phyloP scores from a whole-genome alignment of 768 basidiomycete species.

The Amylocystis lapponica region DNA sequence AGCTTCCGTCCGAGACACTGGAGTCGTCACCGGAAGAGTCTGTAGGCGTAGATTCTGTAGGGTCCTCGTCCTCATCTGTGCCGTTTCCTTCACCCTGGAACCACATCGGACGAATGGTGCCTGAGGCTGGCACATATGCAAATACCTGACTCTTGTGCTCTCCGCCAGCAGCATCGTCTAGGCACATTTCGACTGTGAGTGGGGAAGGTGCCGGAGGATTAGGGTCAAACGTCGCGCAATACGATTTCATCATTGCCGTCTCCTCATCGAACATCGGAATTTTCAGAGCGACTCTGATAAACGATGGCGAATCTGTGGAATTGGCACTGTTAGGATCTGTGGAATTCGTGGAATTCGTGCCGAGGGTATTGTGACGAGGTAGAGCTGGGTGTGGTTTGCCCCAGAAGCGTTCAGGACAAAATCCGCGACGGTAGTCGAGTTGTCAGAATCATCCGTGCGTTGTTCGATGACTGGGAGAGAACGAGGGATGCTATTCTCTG shows the following conservation, averaged over 20 bases:
- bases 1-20: neutral
- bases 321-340: constrained; percentile 9
- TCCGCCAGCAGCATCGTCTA: constrained; percentile 12
- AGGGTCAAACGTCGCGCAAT: constrained; percentile 60
- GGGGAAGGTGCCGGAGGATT: constrained; percentile 42
- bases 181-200: constrained; percentile 45
- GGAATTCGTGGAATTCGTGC: constrained; percentile 19
- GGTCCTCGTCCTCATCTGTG: constrained; percentile 14
- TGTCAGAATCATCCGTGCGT: constrained; percentile 13
- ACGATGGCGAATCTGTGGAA: constrained; percentile 12
- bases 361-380: constrained; percentile 13
- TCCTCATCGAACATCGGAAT: constrained; percentile 37
- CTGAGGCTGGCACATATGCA: constrained; percentile 42
- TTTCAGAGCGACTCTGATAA: constrained; percentile 36
- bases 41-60: constrained; percentile 1
- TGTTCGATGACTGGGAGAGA: constrained; percentile 21
- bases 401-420: constrained; percentile 30
- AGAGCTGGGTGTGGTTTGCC: constrained; percentile 23
- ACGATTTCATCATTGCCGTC: constrained; percentile 31
- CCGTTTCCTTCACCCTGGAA: constrained; percentile 22
- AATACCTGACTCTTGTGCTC: constrained; percentile 52
- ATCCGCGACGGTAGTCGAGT: constrained; percentile 1
- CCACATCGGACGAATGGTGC: constrained; percentile 52
- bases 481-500: constrained; percentile 37
- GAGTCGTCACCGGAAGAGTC: constrained; percentile 1